Percentiles rank a stretch among this genome's conserved stretches.
These are phyloP conservation scores for Panaeolus papilionaceus DNA, from an alignment of 768 basidiomycete genomes.

Conservation along the genomic window DNA sequence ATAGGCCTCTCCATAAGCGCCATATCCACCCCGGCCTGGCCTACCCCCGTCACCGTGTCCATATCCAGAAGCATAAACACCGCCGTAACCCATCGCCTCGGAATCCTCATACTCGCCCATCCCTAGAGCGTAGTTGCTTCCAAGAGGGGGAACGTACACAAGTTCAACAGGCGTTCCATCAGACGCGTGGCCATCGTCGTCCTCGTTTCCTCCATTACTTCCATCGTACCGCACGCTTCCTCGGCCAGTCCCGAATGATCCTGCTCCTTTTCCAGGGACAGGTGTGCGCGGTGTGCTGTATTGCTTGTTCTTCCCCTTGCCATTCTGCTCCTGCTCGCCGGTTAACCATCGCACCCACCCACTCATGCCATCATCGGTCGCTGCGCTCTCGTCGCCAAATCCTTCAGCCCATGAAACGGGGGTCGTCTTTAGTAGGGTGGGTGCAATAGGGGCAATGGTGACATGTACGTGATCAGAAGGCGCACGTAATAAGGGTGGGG, in stretches of 20 bases:
- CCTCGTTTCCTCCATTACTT: constrained; percentile 9
- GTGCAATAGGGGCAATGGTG: constrained; percentile 56
- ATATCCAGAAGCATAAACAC: constrained; percentile 16
- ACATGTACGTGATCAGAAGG: constrained; percentile 38
- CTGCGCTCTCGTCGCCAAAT: constrained; percentile 51
- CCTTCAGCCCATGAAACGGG: constrained; percentile 52
- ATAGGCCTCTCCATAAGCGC: constrained; percentile 21
- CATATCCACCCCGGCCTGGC: constrained; percentile 17
- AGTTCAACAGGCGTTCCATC: constrained; percentile 67
- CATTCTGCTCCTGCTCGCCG: constrained; percentile 21
- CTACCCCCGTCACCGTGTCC: constrained; percentile 1
- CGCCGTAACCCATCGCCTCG: constrained; percentile 18
- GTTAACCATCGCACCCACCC: constrained; percentile 28
- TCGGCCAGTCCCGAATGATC: constrained; percentile 23
- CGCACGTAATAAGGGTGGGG: constrained; percentile 36
- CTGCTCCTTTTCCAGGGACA: constrained; percentile 13
- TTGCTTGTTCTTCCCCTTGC: constrained; percentile 18
- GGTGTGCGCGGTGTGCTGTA: background rate
- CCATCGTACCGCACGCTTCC: constrained; percentile 24
- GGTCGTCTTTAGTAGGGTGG: constrained; percentile 86
- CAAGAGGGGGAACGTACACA: constrained; percentile 69
- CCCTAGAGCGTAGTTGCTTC: constrained; percentile 40
- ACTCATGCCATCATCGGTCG: constrained; percentile 38
- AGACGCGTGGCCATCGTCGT: constrained; percentile 32
- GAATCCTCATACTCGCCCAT: constrained; percentile 31